These are phyloP conservation scores for Mycena latifolia DNA, from an alignment of 768 basidiomycete species.

Conservation along the genomic window DNA sequence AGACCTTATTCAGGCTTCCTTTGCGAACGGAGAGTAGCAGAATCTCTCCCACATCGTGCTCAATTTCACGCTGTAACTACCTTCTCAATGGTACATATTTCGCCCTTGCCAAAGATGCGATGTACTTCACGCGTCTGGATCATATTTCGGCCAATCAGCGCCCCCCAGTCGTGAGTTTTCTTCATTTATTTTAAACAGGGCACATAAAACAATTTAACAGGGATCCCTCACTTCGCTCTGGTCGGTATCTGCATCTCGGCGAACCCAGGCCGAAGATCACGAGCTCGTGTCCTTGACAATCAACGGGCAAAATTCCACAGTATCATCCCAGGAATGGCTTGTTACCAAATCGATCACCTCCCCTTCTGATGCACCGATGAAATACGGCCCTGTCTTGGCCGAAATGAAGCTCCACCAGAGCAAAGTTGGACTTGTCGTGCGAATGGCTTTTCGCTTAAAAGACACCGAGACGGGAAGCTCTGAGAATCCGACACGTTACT, in stretches of 20 bases:
- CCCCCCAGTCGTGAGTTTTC: constrained; percentile 14
- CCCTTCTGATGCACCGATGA: constrained; percentile 14
- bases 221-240: constrained; percentile 8
- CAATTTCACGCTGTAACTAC: constrained; percentile 30
- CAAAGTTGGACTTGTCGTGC: constrained; percentile 25
- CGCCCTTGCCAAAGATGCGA: constrained; percentile 24
- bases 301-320: neutral
- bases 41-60: constrained; percentile 23
- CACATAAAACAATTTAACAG: neutral
- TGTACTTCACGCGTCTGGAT: constrained; percentile 33
- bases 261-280: neutral
- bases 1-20: constrained; percentile 40
- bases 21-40: constrained; percentile 21
- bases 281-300: constrained; percentile 12
- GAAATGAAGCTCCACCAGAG: constrained; percentile 23
- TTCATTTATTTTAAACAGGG: neutral
- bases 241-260: constrained; percentile 5
- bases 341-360: constrained; percentile 24
- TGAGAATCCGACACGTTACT: neutral
- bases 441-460: constrained; percentile 24
- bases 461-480: neutral
- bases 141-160: constrained; percentile 16
- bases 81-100: constrained; percentile 31
- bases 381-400: constrained; percentile 11
- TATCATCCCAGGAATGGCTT: constrained; percentile 27